phyloP scores from a whole-genome alignment of 73 alveolate species.

The Paramecium bursaria region DNA sequence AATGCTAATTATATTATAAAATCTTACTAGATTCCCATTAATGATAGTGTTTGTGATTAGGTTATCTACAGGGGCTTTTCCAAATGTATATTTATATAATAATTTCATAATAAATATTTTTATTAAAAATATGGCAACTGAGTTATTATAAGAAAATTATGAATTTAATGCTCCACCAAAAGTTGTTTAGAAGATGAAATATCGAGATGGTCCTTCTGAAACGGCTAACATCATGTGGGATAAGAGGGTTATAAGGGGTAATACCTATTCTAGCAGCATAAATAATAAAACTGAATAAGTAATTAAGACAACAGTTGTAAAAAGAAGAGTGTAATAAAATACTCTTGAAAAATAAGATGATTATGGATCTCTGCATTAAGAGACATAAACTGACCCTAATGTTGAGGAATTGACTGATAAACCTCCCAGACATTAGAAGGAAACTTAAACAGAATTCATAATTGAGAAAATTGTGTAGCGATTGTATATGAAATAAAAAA shows the following conservation, averaged over 20 bases:
- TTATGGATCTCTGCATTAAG: too few relatives aligned
- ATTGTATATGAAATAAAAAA: conserved; percentile 81
- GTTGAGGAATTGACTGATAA: conserved; percentile 77
- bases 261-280: conserved; percentile 23
- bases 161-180: conserved; percentile 43
- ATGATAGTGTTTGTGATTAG: conserved; percentile 29
- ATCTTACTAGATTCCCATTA: conserved; percentile 34
- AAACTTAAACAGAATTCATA: conserved; percentile 87
- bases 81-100: too few relatives aligned
- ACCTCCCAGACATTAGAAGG: conserved; percentile 77
- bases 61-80: conserved; percentile 46
- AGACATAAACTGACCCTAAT: conserved; percentile 77
- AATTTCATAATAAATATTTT: too few relatives aligned
- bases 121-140: background rate
- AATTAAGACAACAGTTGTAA: conserved; percentile 25
- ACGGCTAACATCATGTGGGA: conserved; percentile 62
- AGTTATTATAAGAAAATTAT: background rate
- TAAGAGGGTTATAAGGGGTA: conserved; percentile 48
- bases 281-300: background rate
- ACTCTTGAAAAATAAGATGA: too few relatives aligned
- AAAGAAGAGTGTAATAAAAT: too few relatives aligned
- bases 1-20: background rate
- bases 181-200: background rate
- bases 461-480: conserved; percentile 89
- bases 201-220: background rate